Percentiles rank a stretch among this genome's conserved stretches.
These are phyloP conservation scores for Postia placenta DNA, from an alignment of 768 basidiomycete genomes.

Conservation along the genomic window DNA sequence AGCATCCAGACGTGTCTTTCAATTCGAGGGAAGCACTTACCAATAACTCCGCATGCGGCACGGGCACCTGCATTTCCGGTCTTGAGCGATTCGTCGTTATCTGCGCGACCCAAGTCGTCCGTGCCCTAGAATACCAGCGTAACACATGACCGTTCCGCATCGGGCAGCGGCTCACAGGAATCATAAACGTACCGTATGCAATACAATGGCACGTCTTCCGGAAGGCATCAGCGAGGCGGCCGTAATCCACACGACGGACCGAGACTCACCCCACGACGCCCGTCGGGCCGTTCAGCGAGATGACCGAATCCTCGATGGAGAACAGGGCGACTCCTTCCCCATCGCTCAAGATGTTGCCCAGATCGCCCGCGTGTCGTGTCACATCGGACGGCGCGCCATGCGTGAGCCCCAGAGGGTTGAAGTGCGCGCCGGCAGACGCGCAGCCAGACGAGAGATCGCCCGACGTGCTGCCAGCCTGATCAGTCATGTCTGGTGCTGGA, in stretches of 20 bases:
- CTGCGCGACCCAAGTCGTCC: slow-evolving; percentile 75
- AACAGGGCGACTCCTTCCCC: slow-evolving; percentile 50
- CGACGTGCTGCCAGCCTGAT: slow-evolving; percentile 16
- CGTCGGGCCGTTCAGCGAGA: slow-evolving; percentile 61
- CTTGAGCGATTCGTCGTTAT: slow-evolving; percentile 60
- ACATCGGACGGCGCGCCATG: slow-evolving; percentile 59
- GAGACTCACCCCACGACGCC: slow-evolving; percentile 62
- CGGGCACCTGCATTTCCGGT: slow-evolving; percentile 76
- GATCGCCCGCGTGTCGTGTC: slow-evolving; percentile 66
- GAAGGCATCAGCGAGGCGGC: neutral
- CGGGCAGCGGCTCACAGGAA: too few relatives aligned
- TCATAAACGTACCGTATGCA: slow-evolving; percentile 55
- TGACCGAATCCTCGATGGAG: slow-evolving; percentile 48
- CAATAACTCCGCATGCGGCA: slow-evolving; percentile 80
- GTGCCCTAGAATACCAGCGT: slow-evolving; percentile 40
- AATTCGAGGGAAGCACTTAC: slow-evolving; percentile 26
- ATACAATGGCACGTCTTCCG: slow-evolving; percentile 60
- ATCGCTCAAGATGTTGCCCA: slow-evolving; percentile 70
- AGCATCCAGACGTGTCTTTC: neutral
- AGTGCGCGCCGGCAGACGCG: slow-evolving; percentile 65
- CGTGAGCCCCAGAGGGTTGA: slow-evolving; percentile 59
- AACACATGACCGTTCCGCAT: too few relatives aligned
- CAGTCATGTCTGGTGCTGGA: neutral
- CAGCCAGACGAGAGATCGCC: slow-evolving; percentile 70
- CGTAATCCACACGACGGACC: neutral